These are phyloP conservation scores for Seiridium unicorne DNA, from an alignment of 2,329 filamentous ascomycete species.

Conservation along the genomic window DNA sequence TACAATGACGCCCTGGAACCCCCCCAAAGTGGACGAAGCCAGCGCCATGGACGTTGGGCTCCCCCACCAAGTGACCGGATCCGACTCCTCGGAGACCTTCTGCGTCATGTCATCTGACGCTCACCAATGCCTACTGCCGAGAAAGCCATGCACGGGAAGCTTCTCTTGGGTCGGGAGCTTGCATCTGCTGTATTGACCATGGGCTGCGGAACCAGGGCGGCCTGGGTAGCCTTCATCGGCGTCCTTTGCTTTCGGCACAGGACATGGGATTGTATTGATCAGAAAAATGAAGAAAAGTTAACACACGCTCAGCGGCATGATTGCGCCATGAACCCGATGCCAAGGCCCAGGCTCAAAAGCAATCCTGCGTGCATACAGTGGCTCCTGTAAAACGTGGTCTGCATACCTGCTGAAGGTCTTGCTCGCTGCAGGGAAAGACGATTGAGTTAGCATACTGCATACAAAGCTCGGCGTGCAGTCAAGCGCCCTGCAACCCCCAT, in stretches of 20 bases:
- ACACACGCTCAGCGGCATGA: background rate
- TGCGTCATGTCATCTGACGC: conserved; percentile 9
- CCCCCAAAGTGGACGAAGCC: too few relatives aligned
- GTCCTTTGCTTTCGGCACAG: background rate
- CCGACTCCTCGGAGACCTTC: conserved; percentile 14
- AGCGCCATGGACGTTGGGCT: too few relatives aligned
- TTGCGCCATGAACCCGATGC: background rate
- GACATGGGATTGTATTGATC: background rate
- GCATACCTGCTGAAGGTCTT: background rate
- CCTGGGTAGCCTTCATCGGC: background rate
- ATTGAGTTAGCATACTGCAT: too few relatives aligned
- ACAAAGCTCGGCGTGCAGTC: background rate
- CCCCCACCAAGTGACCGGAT: background rate
- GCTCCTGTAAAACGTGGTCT: background rate
- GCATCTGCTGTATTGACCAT: conserved; percentile 14
- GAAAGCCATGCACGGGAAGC: conserved; percentile 22
- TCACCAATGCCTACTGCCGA: conserved; percentile 17
- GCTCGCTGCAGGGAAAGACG: too few relatives aligned
- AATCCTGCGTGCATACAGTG: background rate
- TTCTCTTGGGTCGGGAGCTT: conserved; percentile 23
- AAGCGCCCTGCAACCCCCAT: conserved; percentile 7
- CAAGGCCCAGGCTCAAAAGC: background rate
- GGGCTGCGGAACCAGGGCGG: background rate
- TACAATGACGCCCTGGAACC: too few relatives aligned
- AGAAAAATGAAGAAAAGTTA: background rate